Percentiles rank a stretch among this genome's conserved stretches.
These are phyloP conservation scores for Holtermannia corniformis DNA, from an alignment of 768 basidiomycete species.

Conservation along the genomic window DNA sequence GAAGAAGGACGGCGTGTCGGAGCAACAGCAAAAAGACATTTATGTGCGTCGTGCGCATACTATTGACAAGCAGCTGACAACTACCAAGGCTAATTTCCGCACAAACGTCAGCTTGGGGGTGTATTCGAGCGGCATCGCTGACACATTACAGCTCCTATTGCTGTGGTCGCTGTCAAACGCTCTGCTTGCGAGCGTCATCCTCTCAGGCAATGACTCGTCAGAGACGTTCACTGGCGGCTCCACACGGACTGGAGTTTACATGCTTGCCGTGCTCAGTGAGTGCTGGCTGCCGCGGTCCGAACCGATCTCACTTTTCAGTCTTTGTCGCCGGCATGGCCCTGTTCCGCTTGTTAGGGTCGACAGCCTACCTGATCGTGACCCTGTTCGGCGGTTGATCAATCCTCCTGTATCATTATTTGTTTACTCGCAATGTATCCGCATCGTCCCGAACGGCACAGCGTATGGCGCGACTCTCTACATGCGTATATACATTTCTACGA, in stretches of 20 bases:
- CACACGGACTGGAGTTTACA: constrained; percentile 31
- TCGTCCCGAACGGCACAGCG: too few relatives aligned
- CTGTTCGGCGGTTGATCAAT: constrained; percentile 27
- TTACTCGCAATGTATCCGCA: too few relatives aligned
- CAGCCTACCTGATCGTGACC: constrained; percentile 44
- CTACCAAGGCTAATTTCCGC: constrained; percentile 7
- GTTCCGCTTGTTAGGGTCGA: constrained; percentile 55
- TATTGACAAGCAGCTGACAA: constrained; percentile 30
- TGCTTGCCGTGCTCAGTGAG: constrained; percentile 36
- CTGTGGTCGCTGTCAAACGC: constrained; percentile 40
- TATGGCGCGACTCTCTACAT: too few relatives aligned
- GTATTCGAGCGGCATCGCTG: background rate
- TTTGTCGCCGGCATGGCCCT: constrained; percentile 39
- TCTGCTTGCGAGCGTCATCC: constrained; percentile 36
- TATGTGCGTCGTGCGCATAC: constrained; percentile 22
- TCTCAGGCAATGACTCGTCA: constrained; percentile 25
- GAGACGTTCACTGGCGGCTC: constrained; percentile 21
- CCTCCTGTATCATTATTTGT: too few relatives aligned
- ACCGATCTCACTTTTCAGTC: constrained; percentile 7
- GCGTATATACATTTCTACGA: too few relatives aligned
- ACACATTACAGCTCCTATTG: constrained; percentile 28
- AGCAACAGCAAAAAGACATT: constrained; percentile 39
- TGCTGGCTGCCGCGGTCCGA: background rate
- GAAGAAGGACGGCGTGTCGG: constrained; percentile 20
- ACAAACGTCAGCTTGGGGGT: constrained; percentile 22